phyloP scores from a whole-genome alignment of 2,329 filamentous ascomycete genomes.

The Cercospora brassicicola region DNA sequence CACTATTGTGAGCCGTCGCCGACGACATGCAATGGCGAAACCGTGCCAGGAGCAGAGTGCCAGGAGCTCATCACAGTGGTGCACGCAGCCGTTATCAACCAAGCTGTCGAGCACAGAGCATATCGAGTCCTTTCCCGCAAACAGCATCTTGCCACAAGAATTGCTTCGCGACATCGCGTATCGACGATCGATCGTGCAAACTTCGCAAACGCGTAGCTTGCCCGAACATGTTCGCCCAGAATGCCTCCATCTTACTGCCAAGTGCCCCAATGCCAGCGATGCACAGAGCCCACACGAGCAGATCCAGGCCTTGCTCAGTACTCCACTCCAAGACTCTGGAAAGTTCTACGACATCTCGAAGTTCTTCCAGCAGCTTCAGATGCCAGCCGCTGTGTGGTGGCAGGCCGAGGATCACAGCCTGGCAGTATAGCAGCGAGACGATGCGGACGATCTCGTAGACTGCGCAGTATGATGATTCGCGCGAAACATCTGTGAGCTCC shows the following conservation, averaged over 20 bases:
- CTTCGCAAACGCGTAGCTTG: background rate
- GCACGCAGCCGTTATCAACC: background rate
- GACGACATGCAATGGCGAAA: background rate
- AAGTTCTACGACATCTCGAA: background rate
- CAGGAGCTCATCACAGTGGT: background rate
- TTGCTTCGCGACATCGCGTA: background rate
- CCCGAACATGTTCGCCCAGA: background rate
- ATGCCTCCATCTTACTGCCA: background rate
- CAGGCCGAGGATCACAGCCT: background rate
- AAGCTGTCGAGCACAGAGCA: background rate
- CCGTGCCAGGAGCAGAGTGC: background rate
- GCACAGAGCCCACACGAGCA: background rate
- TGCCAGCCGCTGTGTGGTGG: background rate
- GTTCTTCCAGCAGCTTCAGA: background rate
- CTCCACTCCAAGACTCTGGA: background rate
- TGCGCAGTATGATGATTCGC: background rate
- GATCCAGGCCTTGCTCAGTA: background rate
- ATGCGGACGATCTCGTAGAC: background rate
- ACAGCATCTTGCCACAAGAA: background rate
- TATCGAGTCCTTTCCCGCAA: background rate
- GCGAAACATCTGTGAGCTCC: background rate
- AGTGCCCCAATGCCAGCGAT: background rate
- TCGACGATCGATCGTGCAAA: background rate
- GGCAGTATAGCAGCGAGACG: background rate
- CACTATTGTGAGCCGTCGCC: background rate